Percentiles rank a stretch among this genome's conserved stretches.
Conservation (phyloP, 768 basidiomycete genomes). For the Tricholoma bakamatsutake region DNA sequence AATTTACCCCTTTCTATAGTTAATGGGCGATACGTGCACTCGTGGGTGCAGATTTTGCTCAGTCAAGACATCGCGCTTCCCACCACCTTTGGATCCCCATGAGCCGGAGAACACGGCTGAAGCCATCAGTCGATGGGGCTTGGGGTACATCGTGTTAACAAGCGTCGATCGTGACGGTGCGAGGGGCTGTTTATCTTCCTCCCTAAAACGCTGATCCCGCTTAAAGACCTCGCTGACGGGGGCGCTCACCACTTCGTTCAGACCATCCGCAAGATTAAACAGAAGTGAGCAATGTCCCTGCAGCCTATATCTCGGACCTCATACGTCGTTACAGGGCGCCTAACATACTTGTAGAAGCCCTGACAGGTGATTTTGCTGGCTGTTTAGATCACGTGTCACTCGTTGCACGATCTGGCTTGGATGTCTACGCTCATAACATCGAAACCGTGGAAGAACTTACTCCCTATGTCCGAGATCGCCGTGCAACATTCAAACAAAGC, state of each 20-base stretch:
- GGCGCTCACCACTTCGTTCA: conserved; percentile 94
- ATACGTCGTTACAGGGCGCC: conserved; percentile 59
- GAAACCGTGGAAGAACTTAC: conserved; percentile 95
- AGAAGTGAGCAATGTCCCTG: conserved; percentile 54
- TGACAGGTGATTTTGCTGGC: conserved; percentile 93
- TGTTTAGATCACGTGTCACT: conserved; percentile 64
- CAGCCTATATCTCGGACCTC: conserved; percentile 1
- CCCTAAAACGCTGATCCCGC: background rate
- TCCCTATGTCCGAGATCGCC: conserved; percentile 90
- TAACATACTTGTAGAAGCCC: conserved; percentile 91
- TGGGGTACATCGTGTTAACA: conserved; percentile 96
- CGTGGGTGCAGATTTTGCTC: conserved; percentile 97
- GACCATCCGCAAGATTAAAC: conserved; percentile 92
- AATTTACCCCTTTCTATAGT: conserved; percentile 37
- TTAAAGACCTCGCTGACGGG: conserved; percentile 81
- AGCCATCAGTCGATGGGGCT: conserved; percentile 95
- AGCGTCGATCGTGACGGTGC: conserved; percentile 95
- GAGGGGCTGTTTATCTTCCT: conserved; percentile 16
- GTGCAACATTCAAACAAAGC: conserved; percentile 87
- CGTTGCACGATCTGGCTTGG: conserved; percentile 90
- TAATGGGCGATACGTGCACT: conserved; percentile 99
- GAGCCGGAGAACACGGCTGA: conserved; percentile 99
- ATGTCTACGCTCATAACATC: conserved; percentile 97
- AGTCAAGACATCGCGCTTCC: conserved; percentile 86
- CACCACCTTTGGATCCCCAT: conserved; percentile 89